Evolutionary conservation across 2,329 filamentous ascomycete species (phyloP).

Genomic region (Pestalotiopsis sp.): DNA sequence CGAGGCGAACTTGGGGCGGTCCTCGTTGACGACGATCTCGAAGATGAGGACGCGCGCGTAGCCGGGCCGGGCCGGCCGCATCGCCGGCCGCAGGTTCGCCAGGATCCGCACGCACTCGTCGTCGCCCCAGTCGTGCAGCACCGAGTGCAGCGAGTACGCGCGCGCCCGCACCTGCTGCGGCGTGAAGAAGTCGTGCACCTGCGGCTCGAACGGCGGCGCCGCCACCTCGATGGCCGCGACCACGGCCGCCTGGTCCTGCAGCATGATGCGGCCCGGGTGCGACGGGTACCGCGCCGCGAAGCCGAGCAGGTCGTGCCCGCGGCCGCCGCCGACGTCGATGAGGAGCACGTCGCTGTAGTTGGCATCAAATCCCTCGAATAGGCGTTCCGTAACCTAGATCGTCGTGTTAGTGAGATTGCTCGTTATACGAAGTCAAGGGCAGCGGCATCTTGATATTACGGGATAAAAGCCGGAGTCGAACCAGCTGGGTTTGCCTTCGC

Average conservation of each 20-base stretch:
- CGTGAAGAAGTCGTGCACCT: conserved; percentile 31
- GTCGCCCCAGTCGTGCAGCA: conserved; percentile 42
- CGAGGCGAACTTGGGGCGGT: conserved; percentile 22
- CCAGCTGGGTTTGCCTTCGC: conserved; percentile 4
- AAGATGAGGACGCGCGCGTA: conserved; percentile 43
- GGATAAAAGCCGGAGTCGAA: conserved; percentile 5
- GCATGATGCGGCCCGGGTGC: not conserved
- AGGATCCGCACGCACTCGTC: conserved; percentile 35
- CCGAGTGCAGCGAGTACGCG: conserved; percentile 30
- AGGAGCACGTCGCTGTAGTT: conserved; percentile 2
- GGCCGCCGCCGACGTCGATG: not conserved
- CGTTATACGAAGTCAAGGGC: too few relatives aligned
- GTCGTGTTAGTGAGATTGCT: not conserved
- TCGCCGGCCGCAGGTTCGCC: conserved; percentile 27
- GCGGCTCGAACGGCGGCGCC: not conserved
- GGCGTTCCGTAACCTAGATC: not conserved
- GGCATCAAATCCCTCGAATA: conserved; percentile 3
- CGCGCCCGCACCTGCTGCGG: conserved; percentile 31
- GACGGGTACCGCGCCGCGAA: not conserved
- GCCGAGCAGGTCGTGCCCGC: conserved; percentile 1
- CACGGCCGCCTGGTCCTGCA: not conserved
- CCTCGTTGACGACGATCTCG: conserved; percentile 40
- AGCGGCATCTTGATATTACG: not conserved
- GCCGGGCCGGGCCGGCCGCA: conserved; percentile 29
- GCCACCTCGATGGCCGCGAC: not conserved